A percentile compares a stretch with the other conserved stretches of the same genome.
Evolutionary conservation across 192 early-diverging fungal genomes (phyloP).

Genomic region (Lunasporangiospora selenospora): DNA sequence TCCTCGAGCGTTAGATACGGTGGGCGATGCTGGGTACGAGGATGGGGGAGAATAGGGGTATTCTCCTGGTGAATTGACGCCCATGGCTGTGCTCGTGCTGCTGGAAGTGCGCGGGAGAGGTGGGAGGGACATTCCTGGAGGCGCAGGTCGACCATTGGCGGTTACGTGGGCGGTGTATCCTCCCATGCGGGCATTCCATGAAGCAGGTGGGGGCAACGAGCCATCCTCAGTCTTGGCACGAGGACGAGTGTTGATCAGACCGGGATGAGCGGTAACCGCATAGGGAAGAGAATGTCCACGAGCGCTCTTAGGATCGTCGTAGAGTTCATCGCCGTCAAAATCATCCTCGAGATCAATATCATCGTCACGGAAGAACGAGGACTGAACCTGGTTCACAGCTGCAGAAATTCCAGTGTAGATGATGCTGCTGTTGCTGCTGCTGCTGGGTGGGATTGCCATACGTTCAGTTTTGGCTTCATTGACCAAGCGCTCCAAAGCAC

Average conservation of each 20-base stretch:
- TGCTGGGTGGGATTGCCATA: no score
- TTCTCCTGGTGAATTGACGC: constrained; percentile 3
- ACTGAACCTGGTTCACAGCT: constrained; percentile 20
- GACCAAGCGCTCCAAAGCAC: constrained; percentile 70
- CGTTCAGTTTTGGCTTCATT: constrained; percentile 46
- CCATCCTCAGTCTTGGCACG: constrained; percentile 4
- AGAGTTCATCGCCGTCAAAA: constrained; percentile 41
- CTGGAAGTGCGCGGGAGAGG: neutral
- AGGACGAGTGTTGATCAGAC: neutral
- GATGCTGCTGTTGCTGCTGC: constrained; percentile 40
- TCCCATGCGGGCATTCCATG: constrained; percentile 19
- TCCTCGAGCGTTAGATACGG: constrained; percentile 11
- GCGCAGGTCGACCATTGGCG: neutral
- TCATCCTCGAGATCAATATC: constrained; percentile 49
- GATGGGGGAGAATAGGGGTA: constrained; percentile 50
- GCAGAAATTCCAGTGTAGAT: constrained; percentile 38
- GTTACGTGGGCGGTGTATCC: neutral
- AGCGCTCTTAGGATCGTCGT: constrained; percentile 8
- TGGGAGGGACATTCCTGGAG: constrained; percentile 3
- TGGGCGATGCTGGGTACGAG: constrained; percentile 50
- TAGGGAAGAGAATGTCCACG: constrained; percentile 26
- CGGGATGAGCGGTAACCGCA: constrained; percentile 8
- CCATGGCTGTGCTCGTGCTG: neutral
- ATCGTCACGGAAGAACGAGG: no score
- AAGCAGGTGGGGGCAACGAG: neutral